A percentile compares a stretch with the other conserved stretches of the same genome.
These are phyloP conservation scores for Zea mays DNA, from an alignment of 176 grass and related monocot species.

Conservation along the genomic window DNA sequence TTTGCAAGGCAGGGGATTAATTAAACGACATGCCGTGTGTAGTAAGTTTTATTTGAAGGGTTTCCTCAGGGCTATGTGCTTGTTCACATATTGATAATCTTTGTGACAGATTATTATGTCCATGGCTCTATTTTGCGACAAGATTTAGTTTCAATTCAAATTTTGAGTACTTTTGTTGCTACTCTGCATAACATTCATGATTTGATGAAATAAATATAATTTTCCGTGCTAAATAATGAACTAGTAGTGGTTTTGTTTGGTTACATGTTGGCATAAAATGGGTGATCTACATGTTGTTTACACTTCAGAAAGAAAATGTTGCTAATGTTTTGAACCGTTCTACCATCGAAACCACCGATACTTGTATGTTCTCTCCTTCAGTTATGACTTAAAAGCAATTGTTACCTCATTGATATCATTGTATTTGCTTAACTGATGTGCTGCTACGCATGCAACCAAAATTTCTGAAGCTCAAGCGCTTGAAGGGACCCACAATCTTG, in stretches of 20 bases:
- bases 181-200: constrained; percentile 8
- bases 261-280: constrained; percentile 24
- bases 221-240: not conserved
- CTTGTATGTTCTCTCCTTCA: not conserved
- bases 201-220: not conserved
- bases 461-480: constrained; percentile 44
- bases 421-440: constrained; percentile 26
- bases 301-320: not conserved
- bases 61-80: not conserved
- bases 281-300: not conserved
- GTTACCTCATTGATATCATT: constrained; percentile 12
- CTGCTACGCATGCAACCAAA: not conserved
- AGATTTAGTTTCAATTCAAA: constrained; percentile 11
- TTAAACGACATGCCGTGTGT: not conserved
- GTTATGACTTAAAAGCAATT: not conserved
- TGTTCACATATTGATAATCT: not conserved
- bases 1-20: not conserved
- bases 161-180: not conserved
- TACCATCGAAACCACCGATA: not conserved
- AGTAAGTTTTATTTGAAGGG: not conserved
- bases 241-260: not conserved
- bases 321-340: not conserved
- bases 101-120: not conserved
- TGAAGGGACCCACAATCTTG: constrained; percentile 24
- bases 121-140: not conserved